Evolutionary conservation across 2,329 filamentous ascomycete genomes (phyloP), one percentile per base, ranked within the genome.

Genomic region (Alternaria conjuncta): DNA sequence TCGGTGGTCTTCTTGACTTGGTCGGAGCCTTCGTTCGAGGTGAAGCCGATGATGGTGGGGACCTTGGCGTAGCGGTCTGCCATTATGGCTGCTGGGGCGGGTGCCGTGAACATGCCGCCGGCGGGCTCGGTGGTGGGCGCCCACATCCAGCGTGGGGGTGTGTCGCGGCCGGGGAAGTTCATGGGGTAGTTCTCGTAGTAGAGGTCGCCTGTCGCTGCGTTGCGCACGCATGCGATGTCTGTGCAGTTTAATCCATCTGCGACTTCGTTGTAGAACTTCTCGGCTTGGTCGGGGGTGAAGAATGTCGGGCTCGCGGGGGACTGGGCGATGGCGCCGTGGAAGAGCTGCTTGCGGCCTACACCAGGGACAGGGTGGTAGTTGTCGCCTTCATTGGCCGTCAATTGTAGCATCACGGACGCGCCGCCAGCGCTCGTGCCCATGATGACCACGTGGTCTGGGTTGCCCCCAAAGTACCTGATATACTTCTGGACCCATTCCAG

Each of bases 361-460:
- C 73, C 75, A 5, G 75, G 75, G 11, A 73, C 67, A 10, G 71
- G 49, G 54, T 67, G 64, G 58, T 70, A 57, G 58, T 78, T 66
- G 59, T 78, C 74, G 11, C 75, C 75, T 11, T 70, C 72, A 47
- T 78, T 78, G 10, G 70, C 75, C 3, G 74, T 73, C 12, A 78
- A 49, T 30, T 78, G 75, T 2, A 76, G 66, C 55, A 78, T 61
- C 3, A 73, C 75, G 6, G 74, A 77, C 12, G 75, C 71, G 5
- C 71, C 75, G 41, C 76, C 76, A 23, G 76, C 76, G 54, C 74
- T 76, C 6, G 75, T 77, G 1, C 82, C 82, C 50, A 83, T 82
- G 6, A 83, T 76, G n/a, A 84, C 81, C 3, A 84, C 79, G 55
- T 82, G 82, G 36, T 83, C 75, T 4, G 82, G 81, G 63, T 84